Evolutionary conservation across 164 flowering plant genomes (phyloP), one percentile per base, ranked within the genome.

Genomic region (Chloranthus sessilifolius): DNA sequence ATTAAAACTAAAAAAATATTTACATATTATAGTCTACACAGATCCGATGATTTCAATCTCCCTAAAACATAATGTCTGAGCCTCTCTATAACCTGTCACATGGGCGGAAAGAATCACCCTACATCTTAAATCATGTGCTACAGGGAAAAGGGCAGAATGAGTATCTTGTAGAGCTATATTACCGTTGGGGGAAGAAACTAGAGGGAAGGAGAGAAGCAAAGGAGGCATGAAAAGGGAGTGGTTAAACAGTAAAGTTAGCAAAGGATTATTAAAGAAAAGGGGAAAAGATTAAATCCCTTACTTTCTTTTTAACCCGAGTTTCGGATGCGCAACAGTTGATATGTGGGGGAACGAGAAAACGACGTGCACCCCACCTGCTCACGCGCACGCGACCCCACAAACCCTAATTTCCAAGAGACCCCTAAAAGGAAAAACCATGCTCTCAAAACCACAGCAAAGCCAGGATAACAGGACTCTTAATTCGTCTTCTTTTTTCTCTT

Each of bases 361-460:
- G 75, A 78, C 78, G 74, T 77, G 81, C 77, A 52, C 65, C 72
- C 76, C 79, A 74, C 81, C 81, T 62, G 64, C 74, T 68, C 79
- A 73, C 68, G 52, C 72, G 78, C 81, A 72, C 78, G 56, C 57
- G 43, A 65, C 83, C 85, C 85, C 78, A 76, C 74, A 53, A 67
- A 74, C 80, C 77, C 84, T 72, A 77, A 70, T 69, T 71, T 67
- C 79, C 56, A 46, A 59, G n/a, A n/a, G n/a, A n/a, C n/a, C n/a
- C n/a, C n/a, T n/a, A n/a, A 49, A 20, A 21, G 19, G 15, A 30
- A 19, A 33, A 11, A 28, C 21, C 4, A 39, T 16, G 34, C 15
- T 7, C 24, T 27, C 15, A 19, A 50, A 52, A 23, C 43, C 31
- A 30, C 52, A 19, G 15, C 29, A 42, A 31, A 36, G 4, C 36